Percentiles rank a stretch among this genome's conserved stretches.
phyloP scores from a whole-genome alignment of 2,329 filamentous ascomycete genomes.

The Stachybotrys echinatus region DNA sequence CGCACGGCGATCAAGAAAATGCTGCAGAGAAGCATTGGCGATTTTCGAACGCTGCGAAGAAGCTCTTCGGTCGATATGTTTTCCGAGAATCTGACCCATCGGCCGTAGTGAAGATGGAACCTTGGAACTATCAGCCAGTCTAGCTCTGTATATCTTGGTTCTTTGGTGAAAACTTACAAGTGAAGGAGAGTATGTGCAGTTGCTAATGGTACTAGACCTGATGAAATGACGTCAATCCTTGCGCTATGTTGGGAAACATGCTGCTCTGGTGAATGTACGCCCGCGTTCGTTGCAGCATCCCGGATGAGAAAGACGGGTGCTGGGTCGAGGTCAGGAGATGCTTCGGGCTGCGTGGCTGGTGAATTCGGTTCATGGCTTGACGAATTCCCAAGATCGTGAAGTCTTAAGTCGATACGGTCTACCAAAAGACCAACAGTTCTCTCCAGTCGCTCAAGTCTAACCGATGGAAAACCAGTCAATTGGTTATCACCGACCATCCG shows the following conservation, averaged over 20 bases:
- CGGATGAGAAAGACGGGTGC: conserved; percentile 19
- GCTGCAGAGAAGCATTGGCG: conserved; percentile 16
- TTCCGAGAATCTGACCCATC: conserved; percentile 19
- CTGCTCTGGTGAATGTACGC: conserved; percentile 12
- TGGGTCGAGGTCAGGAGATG: conserved; percentile 5
- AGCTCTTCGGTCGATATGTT: conserved; percentile 7
- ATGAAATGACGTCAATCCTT: conserved; percentile 12
- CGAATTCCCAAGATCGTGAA: not conserved
- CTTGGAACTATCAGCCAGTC: conserved; percentile 7
- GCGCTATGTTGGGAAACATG: not conserved
- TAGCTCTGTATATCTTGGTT: not conserved
- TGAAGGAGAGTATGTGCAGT: conserved; percentile 12
- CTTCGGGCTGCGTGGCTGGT: not conserved
- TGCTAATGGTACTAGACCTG: conserved; percentile 10
- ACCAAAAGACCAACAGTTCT: conserved; percentile 6
- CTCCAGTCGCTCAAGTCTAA: conserved; percentile 10
- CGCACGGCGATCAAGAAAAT: conserved; percentile 18
- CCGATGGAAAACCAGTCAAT: not conserved
- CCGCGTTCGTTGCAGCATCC: conserved; percentile 18
- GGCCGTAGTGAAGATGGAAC: conserved; percentile 18
- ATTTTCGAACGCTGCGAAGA: conserved; percentile 4
- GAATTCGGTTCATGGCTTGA: not conserved
- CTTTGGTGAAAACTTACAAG: conserved; percentile 9
- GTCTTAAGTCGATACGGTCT: conserved; percentile 9
- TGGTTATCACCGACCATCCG: not conserved